Percentiles rank a stretch among this genome's conserved stretches.
Conservation (phyloP, 139 green algal genomes). For the Chlamydomonas incerta region DNA sequence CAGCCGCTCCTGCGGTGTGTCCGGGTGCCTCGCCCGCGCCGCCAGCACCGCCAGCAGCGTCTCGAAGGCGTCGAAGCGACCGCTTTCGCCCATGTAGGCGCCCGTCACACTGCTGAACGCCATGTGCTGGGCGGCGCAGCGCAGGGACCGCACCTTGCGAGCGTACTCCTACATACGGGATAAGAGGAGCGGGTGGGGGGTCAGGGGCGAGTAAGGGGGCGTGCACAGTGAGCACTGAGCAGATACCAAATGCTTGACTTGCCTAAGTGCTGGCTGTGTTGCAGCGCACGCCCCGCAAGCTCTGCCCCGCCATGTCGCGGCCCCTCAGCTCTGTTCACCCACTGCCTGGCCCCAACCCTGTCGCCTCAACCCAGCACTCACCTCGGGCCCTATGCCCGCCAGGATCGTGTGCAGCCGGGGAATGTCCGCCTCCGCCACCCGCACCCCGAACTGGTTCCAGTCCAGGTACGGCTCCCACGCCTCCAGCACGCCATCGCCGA, state of each 20-base stretch:
- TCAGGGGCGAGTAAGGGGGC: no score
- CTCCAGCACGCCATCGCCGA: conserved; percentile 45
- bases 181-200: no score
- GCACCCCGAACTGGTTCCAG: conserved; percentile 50
- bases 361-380: no score
- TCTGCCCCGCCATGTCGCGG: no score
- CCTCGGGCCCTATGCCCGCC: neutral
- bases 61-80: conserved; percentile 52
- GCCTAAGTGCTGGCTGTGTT: no score
- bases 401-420: conserved; percentile 31
- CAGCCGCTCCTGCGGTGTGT: conserved; percentile 19
- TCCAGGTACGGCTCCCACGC: conserved; percentile 54
- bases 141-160: conserved; percentile 14
- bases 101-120: conserved; percentile 43
- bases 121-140: conserved; percentile 51
- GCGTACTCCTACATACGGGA: conserved; percentile 16
- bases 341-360: no score
- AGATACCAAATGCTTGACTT: no score
- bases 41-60: conserved; percentile 48
- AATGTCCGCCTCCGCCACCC: conserved; percentile 39
- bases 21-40: conserved; percentile 17
- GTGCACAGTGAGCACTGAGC: no score
- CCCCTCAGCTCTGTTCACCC: no score
- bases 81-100: conserved; percentile 38
- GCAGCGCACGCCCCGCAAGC: no score